Evolutionary conservation across 495 filamentous ascomycete genomes (phyloP), one percentile per base, ranked within the genome.

Genomic region (Halenospora varia): DNA sequence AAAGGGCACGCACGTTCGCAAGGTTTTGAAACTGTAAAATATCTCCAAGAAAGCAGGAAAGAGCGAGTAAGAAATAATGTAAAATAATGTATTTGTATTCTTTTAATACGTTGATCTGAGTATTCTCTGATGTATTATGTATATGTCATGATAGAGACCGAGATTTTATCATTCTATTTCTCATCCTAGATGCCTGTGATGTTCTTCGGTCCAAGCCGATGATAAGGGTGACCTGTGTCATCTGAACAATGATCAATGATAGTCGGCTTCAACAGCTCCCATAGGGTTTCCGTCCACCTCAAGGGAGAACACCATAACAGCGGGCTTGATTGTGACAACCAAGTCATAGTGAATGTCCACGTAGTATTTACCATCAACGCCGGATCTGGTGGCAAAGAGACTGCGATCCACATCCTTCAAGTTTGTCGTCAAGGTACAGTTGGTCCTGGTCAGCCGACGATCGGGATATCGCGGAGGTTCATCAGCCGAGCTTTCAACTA

Each of bases 201-300:
- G n/a, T n/a, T n/a, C n/a, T n/a, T n/a, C n/a, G n/a, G n/a, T n/a
- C n/a, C n/a, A n/a, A n/a, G n/a, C n/a, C n/a, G n/a, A n/a, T n/a
- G n/a, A n/a, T n/a, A n/a, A n/a, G n/a, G n/a, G n/a, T n/a, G n/a
- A n/a, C n/a, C n/a, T n/a, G n/a, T n/a, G n/a, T n/a, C n/a, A n/a
- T n/a, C n/a, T n/a, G n/a, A n/a, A n/a, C n/a, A n/a, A 20, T 46
- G 19, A 4, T 46, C 42, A 49, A 15, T 62, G 50, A 48, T 68
- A 68, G 15, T 55, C 57, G 1, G 62, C 59, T 19, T 51, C 48
- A 13, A 68, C 53, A 48, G 25, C 58, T 13, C 66, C 66, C 42
- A 66, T 55, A 42, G 62, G 59, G 50, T 65, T 53, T 4, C 66
- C 66, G 6, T 55, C 47, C 40, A 64, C 40, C 53, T 64, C 64